Conservation (phyloP, 1,284 basidiomycete species). For the Boletus smithii region DNA sequence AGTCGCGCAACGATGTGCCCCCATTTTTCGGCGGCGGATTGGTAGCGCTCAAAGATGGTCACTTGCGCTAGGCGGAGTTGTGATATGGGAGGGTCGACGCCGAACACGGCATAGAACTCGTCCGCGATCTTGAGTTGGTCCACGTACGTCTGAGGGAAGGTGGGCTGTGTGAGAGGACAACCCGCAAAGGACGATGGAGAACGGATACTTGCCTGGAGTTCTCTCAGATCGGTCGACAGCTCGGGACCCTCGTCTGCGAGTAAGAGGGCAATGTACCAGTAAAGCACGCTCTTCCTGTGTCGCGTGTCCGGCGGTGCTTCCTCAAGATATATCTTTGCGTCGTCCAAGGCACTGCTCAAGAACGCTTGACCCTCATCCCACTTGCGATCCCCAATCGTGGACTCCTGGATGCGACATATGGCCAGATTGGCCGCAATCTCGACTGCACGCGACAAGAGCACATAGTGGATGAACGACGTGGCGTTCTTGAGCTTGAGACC, state of each 20-base stretch:
- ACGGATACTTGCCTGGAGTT: slow-evolving; percentile 42
- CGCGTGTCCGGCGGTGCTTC: slow-evolving; percentile 59
- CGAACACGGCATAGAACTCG: slow-evolving; percentile 46
- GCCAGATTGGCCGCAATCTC: slow-evolving; percentile 57
- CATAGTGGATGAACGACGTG: slow-evolving; percentile 48
- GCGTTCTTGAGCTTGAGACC: slow-evolving; percentile 49
- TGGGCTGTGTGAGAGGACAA: not conserved
- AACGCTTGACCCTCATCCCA: slow-evolving; percentile 60
- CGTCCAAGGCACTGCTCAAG: slow-evolving; percentile 51
- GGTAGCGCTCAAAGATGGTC: slow-evolving; percentile 44
- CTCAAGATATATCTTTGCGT: slow-evolving; percentile 51
- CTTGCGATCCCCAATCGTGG: slow-evolving; percentile 39
- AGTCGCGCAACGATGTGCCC: slow-evolving; percentile 40
- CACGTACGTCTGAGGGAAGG: slow-evolving; percentile 36
- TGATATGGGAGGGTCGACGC: slow-evolving; percentile 44
- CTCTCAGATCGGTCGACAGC: slow-evolving; percentile 44
- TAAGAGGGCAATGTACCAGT: slow-evolving; percentile 56
- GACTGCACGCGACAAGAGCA: slow-evolving; percentile 55
- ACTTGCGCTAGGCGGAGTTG: slow-evolving; percentile 47
- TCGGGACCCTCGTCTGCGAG: slow-evolving; percentile 49
- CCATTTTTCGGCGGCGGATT: slow-evolving; percentile 45
- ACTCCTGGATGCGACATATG: slow-evolving; percentile 44
- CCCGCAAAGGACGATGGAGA: too few relatives aligned
- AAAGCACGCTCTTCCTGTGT: slow-evolving; percentile 52
- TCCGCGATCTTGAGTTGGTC: slow-evolving; percentile 47